phyloP scores from a whole-genome alignment of 495 filamentous ascomycete species.

The Thermochaetoides thermophila region DNA sequence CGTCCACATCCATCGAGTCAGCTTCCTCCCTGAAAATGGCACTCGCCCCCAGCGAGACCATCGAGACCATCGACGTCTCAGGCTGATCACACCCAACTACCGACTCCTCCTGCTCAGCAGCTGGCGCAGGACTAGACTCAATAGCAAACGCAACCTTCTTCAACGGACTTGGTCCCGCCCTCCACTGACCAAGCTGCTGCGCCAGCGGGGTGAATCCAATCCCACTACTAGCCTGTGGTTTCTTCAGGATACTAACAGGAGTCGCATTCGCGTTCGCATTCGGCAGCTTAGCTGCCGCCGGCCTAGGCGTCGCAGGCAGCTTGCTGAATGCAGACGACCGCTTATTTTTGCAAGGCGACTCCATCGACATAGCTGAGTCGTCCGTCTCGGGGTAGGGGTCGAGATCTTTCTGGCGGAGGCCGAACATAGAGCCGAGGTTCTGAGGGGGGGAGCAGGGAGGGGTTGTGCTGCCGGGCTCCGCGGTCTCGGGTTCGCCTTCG shows the following conservation, averaged over 20 bases:
- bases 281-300: conserved; percentile 16
- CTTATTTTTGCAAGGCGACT: conserved; percentile 25
- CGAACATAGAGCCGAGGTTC: conserved; percentile 15
- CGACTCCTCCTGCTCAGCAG: too few species aligned
- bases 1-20: too few species aligned
- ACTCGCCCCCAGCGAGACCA: too few species aligned
- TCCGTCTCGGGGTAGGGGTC: conserved; percentile 16
- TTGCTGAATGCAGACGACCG: conserved; percentile 11
- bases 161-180: conserved; percentile 27
- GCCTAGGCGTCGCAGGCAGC: conserved; percentile 21
- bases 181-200: conserved; percentile 44
- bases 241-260: conserved; percentile 12
- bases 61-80: too few species aligned
- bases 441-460: conserved; percentile 20
- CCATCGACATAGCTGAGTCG: conserved; percentile 42
- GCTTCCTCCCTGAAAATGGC: too few species aligned
- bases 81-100: too few species aligned
- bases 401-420: conserved; percentile 22
- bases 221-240: conserved; percentile 6
- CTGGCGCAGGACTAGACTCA: neutral
- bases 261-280: conserved; percentile 4
- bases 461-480: conserved; percentile 15
- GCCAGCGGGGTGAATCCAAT: conserved; percentile 49
- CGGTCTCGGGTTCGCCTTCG: too few species aligned
- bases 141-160: conserved; percentile 21